phyloP scores from a whole-genome alignment of 2,329 filamentous ascomycete species.

The Penicillium sp. region DNA sequence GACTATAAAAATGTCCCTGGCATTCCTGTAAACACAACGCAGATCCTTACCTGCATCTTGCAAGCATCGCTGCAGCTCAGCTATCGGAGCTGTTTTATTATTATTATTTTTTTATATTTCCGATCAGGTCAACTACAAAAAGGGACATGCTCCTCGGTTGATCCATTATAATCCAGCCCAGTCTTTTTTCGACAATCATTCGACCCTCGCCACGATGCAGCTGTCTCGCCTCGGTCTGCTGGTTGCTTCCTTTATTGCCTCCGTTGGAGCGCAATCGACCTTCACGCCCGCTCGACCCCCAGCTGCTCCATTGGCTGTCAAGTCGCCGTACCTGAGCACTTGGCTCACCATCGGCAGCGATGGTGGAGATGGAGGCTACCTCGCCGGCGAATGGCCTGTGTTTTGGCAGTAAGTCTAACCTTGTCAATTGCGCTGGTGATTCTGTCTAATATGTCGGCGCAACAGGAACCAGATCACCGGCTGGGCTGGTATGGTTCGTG shows the following conservation, averaged over 20 bases:
- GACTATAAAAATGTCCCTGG: constrained; percentile 26
- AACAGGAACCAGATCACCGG: constrained; percentile 53
- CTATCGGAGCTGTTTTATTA: constrained; percentile 5
- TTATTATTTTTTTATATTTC: constrained; percentile 7
- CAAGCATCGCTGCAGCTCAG: constrained; percentile 3
- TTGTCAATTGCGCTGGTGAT: neutral
- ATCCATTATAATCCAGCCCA: constrained; percentile 15
- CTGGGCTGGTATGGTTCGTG: constrained; percentile 65
- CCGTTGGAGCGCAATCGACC: constrained; percentile 42
- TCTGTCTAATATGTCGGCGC: constrained; percentile 13
- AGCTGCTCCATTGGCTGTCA: constrained; percentile 66
- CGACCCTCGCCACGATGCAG: constrained; percentile 27
- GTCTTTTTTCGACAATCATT: constrained; percentile 2
- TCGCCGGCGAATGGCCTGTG: constrained; percentile 63
- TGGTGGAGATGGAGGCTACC: constrained; percentile 59
- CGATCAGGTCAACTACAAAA: constrained; percentile 11
- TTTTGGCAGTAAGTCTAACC: constrained; percentile 60
- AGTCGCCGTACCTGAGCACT: constrained; percentile 67
- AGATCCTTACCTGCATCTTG: constrained; percentile 14
- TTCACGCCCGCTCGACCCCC: constrained; percentile 63
- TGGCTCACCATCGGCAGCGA: constrained; percentile 61
- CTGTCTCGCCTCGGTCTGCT: constrained; percentile 24
- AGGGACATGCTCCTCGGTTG: constrained; percentile 19
- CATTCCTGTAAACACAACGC: constrained; percentile 30
- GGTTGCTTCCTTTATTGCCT: constrained; percentile 21